Base-by-base conservation (phyloP, 2,329 filamentous ascomycete genomes). In the Didymella pinodella region DNA sequence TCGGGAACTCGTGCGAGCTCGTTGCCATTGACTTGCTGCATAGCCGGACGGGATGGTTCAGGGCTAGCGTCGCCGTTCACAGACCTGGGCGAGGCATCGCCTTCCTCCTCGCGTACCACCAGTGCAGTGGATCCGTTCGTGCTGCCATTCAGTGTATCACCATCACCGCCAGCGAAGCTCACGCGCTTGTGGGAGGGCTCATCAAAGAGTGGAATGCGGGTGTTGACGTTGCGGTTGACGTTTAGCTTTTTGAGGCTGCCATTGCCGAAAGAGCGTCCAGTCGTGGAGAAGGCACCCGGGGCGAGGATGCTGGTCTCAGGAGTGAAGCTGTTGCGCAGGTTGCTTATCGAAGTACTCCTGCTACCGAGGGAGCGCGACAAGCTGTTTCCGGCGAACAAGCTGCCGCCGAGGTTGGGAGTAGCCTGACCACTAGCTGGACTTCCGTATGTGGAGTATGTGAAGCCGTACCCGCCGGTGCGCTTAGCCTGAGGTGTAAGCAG, bases 401-500 rank as follows among this genome's bases (percentile, higher is more conserved):
- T 76, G 36, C 68, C 67, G 7, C 90, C 93, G 40, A 90, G 91
- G 69, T 95, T 84, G 72, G 89, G 84, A 4, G 90, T 85, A 22
- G 85, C 86, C 20, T 55, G 52, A 3, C 52, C 48, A 66, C 87
- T 91, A 57, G 83, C 87, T 6, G 94, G 93, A 1, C 90, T 93
- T 44, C 92, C 92, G 69, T 96, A 97, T 2, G 89, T 93, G 64
- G 93, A 96, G 78, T 97, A 97, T 2, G 90, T 93, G 75, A 97
- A 96, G 2, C 94, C 94, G 73, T 92, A 97, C 5, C 92, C 92
- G 55, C 79, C 80, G 31, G 64, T 55, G 29, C 90, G 86, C 79
- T 92, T 94, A 45, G 66, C 69, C 67, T 93, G 91, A 0, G 93
- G 93, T 0, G 93, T 97, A 29, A 88, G 85, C 56, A 93, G 88